A percentile compares a stretch with the other conserved stretches of the same genome.
phyloP scores from a whole-genome alignment of 345 rosid species.

The Bretschneidera sinensis region DNA sequence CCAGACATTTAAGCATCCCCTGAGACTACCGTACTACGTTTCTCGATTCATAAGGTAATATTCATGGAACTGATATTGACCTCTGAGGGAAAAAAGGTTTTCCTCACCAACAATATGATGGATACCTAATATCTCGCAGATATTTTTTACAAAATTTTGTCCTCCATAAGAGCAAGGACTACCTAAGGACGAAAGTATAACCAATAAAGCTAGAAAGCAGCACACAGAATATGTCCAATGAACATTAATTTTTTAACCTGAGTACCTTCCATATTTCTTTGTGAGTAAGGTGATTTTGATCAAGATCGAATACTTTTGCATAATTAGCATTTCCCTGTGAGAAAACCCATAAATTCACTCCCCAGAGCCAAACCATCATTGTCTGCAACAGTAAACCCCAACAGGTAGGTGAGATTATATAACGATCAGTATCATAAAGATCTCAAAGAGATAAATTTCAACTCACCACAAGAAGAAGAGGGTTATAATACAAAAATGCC shows the following conservation, averaged over 20 bases:
- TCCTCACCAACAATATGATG: too few relatives aligned
- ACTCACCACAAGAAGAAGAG: constrained; percentile 96
- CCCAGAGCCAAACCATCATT: constrained; percentile 98
- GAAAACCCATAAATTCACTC: constrained; percentile 85
- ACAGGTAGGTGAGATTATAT: constrained; percentile 90
- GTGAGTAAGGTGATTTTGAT: constrained; percentile 85
- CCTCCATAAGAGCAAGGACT: too few relatives aligned
- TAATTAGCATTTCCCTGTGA: constrained; percentile 71
- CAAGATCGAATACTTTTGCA: constrained; percentile 69
- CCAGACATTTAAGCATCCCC: too few relatives aligned
- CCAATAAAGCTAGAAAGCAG: too few relatives aligned
- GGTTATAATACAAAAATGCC: constrained; percentile 92
- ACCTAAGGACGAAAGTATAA: too few relatives aligned
- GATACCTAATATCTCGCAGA: too few relatives aligned
- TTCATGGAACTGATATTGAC: too few relatives aligned
- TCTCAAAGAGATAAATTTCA: constrained; percentile 83
- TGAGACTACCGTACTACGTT: too few relatives aligned
- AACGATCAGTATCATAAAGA: constrained; percentile 47
- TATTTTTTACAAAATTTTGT: too few relatives aligned
- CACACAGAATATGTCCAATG: too few relatives aligned
- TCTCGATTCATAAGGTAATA: too few relatives aligned
- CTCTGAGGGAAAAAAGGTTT: too few relatives aligned
- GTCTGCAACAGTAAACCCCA: constrained; percentile 81
- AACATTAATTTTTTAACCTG: background rate
- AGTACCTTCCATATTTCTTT: constrained; percentile 94